phyloP scores from a whole-genome alignment of 257 asterid species.

The Gentiana straminea region DNA sequence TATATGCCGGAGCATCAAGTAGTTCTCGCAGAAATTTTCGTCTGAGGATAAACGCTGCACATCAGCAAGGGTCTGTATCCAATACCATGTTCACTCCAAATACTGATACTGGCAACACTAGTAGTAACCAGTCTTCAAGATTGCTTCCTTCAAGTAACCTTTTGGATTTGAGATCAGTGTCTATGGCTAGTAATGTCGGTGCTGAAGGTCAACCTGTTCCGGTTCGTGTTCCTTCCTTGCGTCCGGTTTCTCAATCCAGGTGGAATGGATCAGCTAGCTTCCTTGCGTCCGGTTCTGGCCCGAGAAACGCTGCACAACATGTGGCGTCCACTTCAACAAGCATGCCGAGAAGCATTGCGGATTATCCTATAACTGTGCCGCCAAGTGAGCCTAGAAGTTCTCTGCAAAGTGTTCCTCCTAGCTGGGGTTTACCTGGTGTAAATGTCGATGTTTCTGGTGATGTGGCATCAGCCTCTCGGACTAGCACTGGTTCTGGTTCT shows the following conservation, averaged over 20 bases:
- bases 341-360: constrained; percentile 56
- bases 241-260: constrained; percentile 34
- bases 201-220: constrained; percentile 22
- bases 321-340: constrained; percentile 32
- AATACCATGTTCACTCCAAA: constrained; percentile 19
- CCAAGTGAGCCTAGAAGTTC: constrained; percentile 38
- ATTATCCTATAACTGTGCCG: constrained; percentile 63
- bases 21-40: constrained; percentile 51
- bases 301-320: constrained; percentile 18
- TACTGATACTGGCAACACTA: constrained; percentile 22
- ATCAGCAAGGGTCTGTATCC: constrained; percentile 35
- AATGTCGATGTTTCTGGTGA: constrained; percentile 27
- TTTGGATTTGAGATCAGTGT: constrained; percentile 26
- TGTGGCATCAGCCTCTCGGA: constrained; percentile 37
- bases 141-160: constrained; percentile 26
- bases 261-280: constrained; percentile 53
- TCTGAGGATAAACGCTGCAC: constrained; percentile 47
- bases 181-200: constrained; percentile 26
- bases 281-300: constrained; percentile 20
- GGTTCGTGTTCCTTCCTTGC: constrained; percentile 27
- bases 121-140: constrained; percentile 31
- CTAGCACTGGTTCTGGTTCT: constrained; percentile 31
- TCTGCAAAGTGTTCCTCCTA: constrained; percentile 34
- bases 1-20: constrained; percentile 28
- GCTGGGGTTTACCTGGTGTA: constrained; percentile 42